Evolutionary conservation across 148 eudicot genomes (phyloP).

Genomic region (Cornus florida): DNA sequence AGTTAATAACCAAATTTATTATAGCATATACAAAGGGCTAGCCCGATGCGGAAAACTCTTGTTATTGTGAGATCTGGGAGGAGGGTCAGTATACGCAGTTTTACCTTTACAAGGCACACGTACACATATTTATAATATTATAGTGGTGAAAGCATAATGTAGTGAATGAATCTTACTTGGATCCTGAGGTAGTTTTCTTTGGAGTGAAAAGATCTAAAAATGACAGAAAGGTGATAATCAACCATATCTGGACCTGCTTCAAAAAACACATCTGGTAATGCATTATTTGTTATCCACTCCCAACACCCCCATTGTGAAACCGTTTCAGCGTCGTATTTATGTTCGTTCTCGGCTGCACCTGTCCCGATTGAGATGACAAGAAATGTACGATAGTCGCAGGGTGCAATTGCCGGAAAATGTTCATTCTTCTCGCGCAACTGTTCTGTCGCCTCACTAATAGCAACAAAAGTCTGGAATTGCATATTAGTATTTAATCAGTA

Average conservation of each 20-base stretch:
- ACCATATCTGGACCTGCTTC: slow-evolving; percentile 41
- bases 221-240: slow-evolving; percentile 39
- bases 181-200: slow-evolving; percentile 49
- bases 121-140: too few relatives aligned
- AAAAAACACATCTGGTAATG: slow-evolving; percentile 31
- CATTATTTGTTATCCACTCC: slow-evolving; percentile 42
- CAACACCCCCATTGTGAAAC: slow-evolving; percentile 58
- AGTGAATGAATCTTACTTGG: slow-evolving; percentile 29
- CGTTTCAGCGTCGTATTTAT: slow-evolving; percentile 30
- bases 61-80: too few relatives aligned
- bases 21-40: too few relatives aligned
- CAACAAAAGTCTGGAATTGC: slow-evolving; percentile 36
- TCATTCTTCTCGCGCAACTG: slow-evolving; percentile 27
- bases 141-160: too few relatives aligned
- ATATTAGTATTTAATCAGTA: too few relatives aligned
- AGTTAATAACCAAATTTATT: not conserved
- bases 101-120: too few relatives aligned
- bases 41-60: too few relatives aligned
- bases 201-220: slow-evolving; percentile 47
- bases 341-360: too few relatives aligned
- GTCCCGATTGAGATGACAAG: too few relatives aligned
- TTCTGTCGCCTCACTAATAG: slow-evolving; percentile 48
- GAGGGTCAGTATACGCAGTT: too few relatives aligned
- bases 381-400: slow-evolving; percentile 15
- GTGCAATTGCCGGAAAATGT: slow-evolving; percentile 35